A percentile compares a stretch with the other conserved stretches of the same genome.
Evolutionary conservation across 257 asterid genomes (phyloP).

Genomic region (Nicotiana sylvestris): DNA sequence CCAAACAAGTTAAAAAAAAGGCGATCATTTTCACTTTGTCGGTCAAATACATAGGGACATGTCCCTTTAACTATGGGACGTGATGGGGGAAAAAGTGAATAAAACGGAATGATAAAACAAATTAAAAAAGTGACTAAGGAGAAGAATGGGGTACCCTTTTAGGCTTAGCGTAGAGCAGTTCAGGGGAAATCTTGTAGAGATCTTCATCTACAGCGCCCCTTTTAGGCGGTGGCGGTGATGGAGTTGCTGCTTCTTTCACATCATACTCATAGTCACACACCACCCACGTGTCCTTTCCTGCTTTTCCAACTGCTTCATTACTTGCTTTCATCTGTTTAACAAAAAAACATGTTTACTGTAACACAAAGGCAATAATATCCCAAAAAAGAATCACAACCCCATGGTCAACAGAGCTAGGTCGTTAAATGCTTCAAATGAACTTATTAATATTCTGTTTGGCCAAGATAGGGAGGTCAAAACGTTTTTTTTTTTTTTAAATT

Average conservation of each 20-base stretch:
- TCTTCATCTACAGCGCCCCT: slow-evolving; percentile 59
- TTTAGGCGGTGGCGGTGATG: slow-evolving; percentile 27
- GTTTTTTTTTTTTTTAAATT: too few relatives aligned
- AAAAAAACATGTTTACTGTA: background rate
- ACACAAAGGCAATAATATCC: too few relatives aligned
- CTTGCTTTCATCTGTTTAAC: slow-evolving; percentile 30
- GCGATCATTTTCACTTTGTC: too few relatives aligned
- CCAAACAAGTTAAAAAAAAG: too few relatives aligned
- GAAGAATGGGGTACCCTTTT: slow-evolving; percentile 27
- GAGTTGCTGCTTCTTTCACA: slow-evolving; percentile 23
- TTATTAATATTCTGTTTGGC: background rate
- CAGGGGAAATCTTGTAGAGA: slow-evolving; percentile 73
- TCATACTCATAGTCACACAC: slow-evolving; percentile 47
- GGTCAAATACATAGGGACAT: background rate
- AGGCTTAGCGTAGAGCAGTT: slow-evolving; percentile 41
- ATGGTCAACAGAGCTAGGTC: background rate
- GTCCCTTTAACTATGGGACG: too few relatives aligned
- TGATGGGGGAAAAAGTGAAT: too few relatives aligned
- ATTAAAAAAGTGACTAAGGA: too few relatives aligned
- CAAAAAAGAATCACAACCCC: background rate
- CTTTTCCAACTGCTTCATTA: slow-evolving; percentile 24
- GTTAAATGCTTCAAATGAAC: background rate
- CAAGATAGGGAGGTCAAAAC: too few relatives aligned
- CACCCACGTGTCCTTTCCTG: slow-evolving; percentile 35
- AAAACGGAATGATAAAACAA: too few relatives aligned